Evolutionary conservation across 1,284 basidiomycete genomes (phyloP).

Genomic region (Mycena sp.): DNA sequence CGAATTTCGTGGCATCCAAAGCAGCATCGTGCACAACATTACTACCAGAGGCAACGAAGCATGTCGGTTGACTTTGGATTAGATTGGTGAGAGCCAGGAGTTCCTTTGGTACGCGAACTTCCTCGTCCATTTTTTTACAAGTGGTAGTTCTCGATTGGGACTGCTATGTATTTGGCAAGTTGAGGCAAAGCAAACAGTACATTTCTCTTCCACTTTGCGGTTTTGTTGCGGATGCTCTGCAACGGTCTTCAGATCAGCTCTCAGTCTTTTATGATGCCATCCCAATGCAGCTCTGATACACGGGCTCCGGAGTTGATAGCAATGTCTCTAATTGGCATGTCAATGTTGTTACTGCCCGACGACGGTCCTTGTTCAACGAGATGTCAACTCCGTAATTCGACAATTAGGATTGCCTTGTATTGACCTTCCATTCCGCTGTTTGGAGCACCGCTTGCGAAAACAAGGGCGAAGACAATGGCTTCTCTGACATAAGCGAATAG

Average conservation of each 20-base stretch:
- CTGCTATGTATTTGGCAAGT: neutral
- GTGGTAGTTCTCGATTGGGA: slow-evolving; percentile 1
- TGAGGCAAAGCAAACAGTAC: neutral
- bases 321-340: too few species aligned
- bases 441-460: slow-evolving; percentile 5
- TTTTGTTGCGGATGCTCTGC: too few species aligned
- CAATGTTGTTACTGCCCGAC: too few species aligned
- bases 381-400: neutral
- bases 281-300: too few species aligned
- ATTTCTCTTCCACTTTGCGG: neutral
- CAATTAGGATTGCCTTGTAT: slow-evolving; percentile 9
- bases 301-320: too few species aligned
- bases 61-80: slow-evolving; percentile 62
- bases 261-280: too few species aligned
- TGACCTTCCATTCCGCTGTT: slow-evolving; percentile 1
- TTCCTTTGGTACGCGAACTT: slow-evolving; percentile 41
- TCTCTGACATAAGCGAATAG: slow-evolving; percentile 8
- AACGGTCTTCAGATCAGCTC: neutral
- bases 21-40: slow-evolving; percentile 67
- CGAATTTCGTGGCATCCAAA: slow-evolving; percentile 74
- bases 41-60: slow-evolving; percentile 60
- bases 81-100: slow-evolving; percentile 60
- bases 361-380: slow-evolving; percentile 9
- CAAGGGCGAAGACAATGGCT: slow-evolving; percentile 29
- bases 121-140: slow-evolving; percentile 21